phyloP scores from a whole-genome alignment of 2,329 filamentous ascomycete genomes.

The Plenodomus tracheiphilus region DNA sequence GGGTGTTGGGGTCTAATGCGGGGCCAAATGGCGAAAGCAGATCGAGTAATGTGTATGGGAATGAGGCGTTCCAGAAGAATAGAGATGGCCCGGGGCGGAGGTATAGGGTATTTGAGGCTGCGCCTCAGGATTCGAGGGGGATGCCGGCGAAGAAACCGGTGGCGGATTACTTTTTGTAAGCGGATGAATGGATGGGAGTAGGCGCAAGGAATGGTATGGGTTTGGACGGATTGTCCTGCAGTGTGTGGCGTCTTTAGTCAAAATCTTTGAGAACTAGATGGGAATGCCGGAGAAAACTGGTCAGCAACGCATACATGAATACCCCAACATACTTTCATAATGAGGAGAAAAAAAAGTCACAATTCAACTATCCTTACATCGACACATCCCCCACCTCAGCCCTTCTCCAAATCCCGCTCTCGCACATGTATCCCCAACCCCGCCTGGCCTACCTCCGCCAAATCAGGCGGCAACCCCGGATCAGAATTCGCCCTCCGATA shows the following conservation, averaged over 20 bases:
- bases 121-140: constrained; percentile 90
- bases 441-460: constrained; percentile 1
- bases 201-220: no score
- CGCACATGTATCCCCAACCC: constrained; percentile 10
- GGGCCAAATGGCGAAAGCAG: constrained; percentile 38
- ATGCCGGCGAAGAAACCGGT: constrained; percentile 99
- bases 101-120: constrained; percentile 95
- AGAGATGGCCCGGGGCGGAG: constrained; percentile 76
- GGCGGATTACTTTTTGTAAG: constrained; percentile 68
- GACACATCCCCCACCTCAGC: no score
- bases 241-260: no score
- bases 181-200: no score
- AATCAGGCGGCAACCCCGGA: constrained; percentile 10
- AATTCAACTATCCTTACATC: no score
- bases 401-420: constrained; percentile 9
- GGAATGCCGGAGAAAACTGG: no score
- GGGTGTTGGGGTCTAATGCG: constrained; percentile 39
- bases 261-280: no score
- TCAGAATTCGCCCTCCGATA: constrained; percentile 20
- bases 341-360: no score
- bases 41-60: constrained; percentile 44
- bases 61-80: constrained; percentile 47
- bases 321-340: no score
- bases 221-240: no score
- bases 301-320: no score